A percentile compares a stretch with the other conserved stretches of the same genome.
These are phyloP conservation scores for Pluteus cervinus DNA, from an alignment of 768 basidiomycete genomes.

Conservation along the genomic window DNA sequence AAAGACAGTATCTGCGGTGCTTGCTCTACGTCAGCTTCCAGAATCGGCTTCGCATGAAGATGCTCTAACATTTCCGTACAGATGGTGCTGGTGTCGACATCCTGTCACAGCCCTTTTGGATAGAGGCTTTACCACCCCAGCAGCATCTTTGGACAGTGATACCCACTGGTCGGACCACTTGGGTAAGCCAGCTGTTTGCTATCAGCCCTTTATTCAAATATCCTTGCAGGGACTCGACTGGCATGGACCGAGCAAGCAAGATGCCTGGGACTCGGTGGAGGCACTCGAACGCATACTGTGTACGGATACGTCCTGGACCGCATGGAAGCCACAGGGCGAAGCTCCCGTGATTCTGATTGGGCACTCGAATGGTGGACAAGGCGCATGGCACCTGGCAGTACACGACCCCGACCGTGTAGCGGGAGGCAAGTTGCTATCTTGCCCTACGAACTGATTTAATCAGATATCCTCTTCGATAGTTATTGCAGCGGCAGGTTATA, in stretches of 20 bases:
- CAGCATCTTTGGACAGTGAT: slow-evolving; percentile 66
- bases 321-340: slow-evolving; percentile 30
- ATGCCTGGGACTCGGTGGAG: slow-evolving; percentile 60
- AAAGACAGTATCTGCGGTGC: slow-evolving; percentile 40
- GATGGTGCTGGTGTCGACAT: slow-evolving; percentile 89
- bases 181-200: slow-evolving; percentile 41
- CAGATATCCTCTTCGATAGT: slow-evolving; percentile 29
- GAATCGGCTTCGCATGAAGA: neutral
- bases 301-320: slow-evolving; percentile 26
- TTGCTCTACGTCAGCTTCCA: slow-evolving; percentile 53
- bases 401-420: slow-evolving; percentile 72
- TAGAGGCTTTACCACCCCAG: slow-evolving; percentile 53
- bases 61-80: slow-evolving; percentile 16
- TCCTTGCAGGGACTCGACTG: slow-evolving; percentile 74
- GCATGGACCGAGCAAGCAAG: slow-evolving; percentile 77
- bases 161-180: slow-evolving; percentile 80
- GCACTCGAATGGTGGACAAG: slow-evolving; percentile 93
- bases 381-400: slow-evolving; percentile 74
- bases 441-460: neutral
- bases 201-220: slow-evolving; percentile 2
- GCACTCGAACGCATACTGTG: slow-evolving; percentile 46
- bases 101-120: slow-evolving; percentile 49
- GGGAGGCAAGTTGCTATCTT: slow-evolving; percentile 40
- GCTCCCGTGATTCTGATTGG: slow-evolving; percentile 66
- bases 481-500: slow-evolving; percentile 75